Evolutionary conservation across 805 yeast genomes (phyloP), one percentile per base, ranked within the genome.

Genomic region (Pichia rugopelliculosa): DNA sequence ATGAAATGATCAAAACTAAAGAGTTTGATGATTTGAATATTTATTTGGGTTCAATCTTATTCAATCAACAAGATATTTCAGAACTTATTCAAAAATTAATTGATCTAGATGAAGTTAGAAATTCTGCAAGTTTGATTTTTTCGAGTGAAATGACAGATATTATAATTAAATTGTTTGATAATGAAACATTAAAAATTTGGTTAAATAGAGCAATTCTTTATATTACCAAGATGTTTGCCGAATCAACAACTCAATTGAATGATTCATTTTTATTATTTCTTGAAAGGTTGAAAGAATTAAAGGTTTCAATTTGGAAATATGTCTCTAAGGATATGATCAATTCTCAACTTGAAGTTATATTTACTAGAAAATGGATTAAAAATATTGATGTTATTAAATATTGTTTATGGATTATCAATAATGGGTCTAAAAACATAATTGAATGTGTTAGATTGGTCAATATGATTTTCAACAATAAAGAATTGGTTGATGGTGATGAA

Each of bases 151-250:
- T 58, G 52, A 57, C 56, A 8, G 17, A 46, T 4, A 41, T 57
- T 13, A 24, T 60, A 6, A 20, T 48, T 9, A 17, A 17, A 0
- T 39, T 45, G 10, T 27, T 12, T 6, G 44, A 51, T 3, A 62
- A 61, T 1, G 59, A 71, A 21, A 39, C 67, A n/a, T 36, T 71
- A 12, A 53, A 59, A 17, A 55, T 61, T 2, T 84, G 91, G 91
- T 52, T 79, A 36, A 73, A 76, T 51, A 77, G 80, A 52, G 69
- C 80, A 7, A 67, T 76, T 50, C 59, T 86, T 6, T 82, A 76
- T 56, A 69, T 82, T 44, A 85, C 90, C 9, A 82, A 78, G 53
- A 70, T 74, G 50, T 70, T 83, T 51, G 80, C 90, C 1, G 86
- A 82, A 55, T 44, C 39, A 20, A 9, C 36, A 22, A 13, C 15